Evolutionary conservation across 345 rosid genomes (phyloP).

Genomic region (Punica granatum): DNA sequence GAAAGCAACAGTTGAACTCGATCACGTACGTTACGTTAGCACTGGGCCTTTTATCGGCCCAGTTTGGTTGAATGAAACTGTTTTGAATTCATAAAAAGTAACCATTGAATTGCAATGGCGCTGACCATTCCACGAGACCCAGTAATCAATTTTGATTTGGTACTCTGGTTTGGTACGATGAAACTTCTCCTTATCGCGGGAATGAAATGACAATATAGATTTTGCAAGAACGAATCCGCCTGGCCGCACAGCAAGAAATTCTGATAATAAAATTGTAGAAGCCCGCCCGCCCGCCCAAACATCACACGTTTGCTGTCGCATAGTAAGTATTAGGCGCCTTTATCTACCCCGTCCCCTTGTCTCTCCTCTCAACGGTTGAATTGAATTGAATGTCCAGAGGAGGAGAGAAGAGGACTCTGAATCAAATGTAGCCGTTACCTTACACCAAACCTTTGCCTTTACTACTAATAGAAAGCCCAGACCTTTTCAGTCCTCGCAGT

Average conservation of each 20-base stretch:
- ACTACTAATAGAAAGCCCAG: too few relatives aligned
- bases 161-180: not conserved
- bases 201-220: not conserved
- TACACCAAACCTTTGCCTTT: not conserved
- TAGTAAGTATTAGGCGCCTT: not conserved
- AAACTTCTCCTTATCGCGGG: not conserved
- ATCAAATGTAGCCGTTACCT: not conserved
- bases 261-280: not conserved
- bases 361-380: not conserved
- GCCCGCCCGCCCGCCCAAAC: too few relatives aligned
- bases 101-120: too few relatives aligned
- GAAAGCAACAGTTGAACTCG: not conserved
- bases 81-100: too few relatives aligned
- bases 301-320: not conserved
- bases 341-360: not conserved
- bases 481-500: not conserved
- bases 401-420: not conserved
- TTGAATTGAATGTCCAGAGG: too few relatives aligned
- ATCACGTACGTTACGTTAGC: too few relatives aligned
- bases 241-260: too few relatives aligned
- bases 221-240: not conserved
- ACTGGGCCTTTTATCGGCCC: not conserved
- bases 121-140: too few relatives aligned
- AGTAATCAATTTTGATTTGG: not conserved
- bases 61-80: not conserved